Percentiles rank a stretch among this genome's conserved stretches.
These are phyloP conservation scores for Bryoerythrophyllum caledonicum DNA, from an alignment of 225 moss, liverwort and hornwort species.

Conservation along the genomic window DNA sequence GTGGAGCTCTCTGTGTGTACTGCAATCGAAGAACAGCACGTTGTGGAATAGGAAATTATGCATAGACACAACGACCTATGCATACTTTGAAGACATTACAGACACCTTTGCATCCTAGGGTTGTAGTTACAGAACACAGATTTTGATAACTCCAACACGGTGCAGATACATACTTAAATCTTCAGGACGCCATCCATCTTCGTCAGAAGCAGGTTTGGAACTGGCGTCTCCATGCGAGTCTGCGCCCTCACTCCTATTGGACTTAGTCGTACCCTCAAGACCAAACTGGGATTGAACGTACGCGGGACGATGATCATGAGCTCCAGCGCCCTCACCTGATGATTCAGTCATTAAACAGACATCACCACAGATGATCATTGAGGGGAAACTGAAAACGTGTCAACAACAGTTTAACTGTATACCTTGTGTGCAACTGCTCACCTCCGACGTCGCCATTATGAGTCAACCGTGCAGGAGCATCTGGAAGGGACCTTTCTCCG, in stretches of 20 bases:
- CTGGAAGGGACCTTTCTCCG: conserved; percentile 3
- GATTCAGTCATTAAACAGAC: not conserved
- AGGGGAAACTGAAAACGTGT: not conserved
- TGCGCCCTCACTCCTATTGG: not conserved
- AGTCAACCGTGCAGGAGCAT: not conserved
- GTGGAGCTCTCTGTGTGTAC: conserved; percentile 11
- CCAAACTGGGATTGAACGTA: conserved; percentile 22
- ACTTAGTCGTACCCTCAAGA: conserved; percentile 15
- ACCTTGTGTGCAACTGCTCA: conserved; percentile 1
- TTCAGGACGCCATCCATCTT: conserved; percentile 28
- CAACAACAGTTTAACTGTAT: not conserved
- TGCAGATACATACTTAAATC: conserved; percentile 21
- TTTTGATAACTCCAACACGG: not conserved
- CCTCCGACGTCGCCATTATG: conserved; percentile 15
- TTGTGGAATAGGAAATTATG: too few species aligned
- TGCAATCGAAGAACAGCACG: conserved; percentile 6
- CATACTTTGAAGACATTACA: not conserved
- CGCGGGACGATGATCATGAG: not conserved
- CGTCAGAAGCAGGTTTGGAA: conserved; percentile 5
- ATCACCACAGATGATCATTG: not conserved
- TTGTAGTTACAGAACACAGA: not conserved
- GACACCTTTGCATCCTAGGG: not conserved
- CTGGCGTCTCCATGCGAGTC: not conserved
- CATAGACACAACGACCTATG: not conserved
- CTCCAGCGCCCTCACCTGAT: not conserved